phyloP scores from a whole-genome alignment of 1,284 basidiomycete genomes.

The Phlebopus sp. region DNA sequence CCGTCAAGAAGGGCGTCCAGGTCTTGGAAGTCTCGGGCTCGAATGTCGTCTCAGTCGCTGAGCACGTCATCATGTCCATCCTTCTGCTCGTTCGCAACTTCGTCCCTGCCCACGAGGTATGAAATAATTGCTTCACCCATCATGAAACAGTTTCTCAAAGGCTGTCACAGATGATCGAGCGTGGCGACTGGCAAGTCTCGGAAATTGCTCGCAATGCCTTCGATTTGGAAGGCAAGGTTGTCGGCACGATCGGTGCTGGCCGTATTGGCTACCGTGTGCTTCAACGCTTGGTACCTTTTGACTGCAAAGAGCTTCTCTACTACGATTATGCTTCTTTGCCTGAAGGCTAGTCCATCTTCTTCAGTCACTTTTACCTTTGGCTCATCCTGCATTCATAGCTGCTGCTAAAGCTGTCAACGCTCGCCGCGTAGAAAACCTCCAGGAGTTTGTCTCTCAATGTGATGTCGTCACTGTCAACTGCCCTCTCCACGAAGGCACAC shows the following conservation, averaged over 20 bases:
- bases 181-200: constrained; percentile 85
- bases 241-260: constrained; percentile 86
- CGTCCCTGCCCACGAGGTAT: constrained; percentile 56
- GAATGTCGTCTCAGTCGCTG: constrained; percentile 90
- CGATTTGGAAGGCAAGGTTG: constrained; percentile 89
- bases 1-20: constrained; percentile 79
- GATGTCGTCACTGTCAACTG: constrained; percentile 89
- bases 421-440: constrained; percentile 78
- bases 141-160: not conserved
- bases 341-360: constrained; percentile 39
- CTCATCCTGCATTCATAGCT: constrained; percentile 34
- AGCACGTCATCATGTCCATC: constrained; percentile 84
- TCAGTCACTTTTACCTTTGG: not conserved
- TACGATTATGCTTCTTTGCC: constrained; percentile 89
- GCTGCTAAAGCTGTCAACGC: constrained; percentile 72
- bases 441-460: constrained; percentile 82
- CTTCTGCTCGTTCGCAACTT: constrained; percentile 75
- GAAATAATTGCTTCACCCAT: constrained; percentile 2
- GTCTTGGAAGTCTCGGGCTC: constrained; percentile 84
- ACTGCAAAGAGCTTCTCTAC: constrained; percentile 90
- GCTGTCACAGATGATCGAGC: constrained; percentile 69
- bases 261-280: constrained; percentile 91
- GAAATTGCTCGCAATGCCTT: constrained; percentile 78
- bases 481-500: constrained; percentile 87
- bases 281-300: constrained; percentile 84